phyloP scores from a whole-genome alignment of 2,329 filamentous ascomycete genomes.

The Xylariales sp. region DNA sequence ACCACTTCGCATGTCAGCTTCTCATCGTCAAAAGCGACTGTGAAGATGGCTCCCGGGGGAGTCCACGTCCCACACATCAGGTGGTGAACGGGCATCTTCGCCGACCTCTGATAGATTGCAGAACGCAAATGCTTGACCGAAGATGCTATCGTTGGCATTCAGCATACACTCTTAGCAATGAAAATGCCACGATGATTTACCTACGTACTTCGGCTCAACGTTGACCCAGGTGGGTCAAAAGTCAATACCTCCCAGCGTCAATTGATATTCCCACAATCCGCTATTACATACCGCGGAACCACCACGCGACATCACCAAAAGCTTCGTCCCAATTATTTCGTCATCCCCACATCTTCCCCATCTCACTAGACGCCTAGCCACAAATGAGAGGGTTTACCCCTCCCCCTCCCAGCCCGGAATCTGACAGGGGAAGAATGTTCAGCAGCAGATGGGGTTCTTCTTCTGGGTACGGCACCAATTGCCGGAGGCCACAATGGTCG shows the following conservation, averaged over 20 bases:
- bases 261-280: background rate
- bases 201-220: background rate
- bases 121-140: conserved; percentile 1
- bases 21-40: conserved; percentile 82
- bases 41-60: conserved; percentile 84
- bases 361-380: background rate
- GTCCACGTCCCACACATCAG: conserved; percentile 93
- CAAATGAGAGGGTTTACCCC: background rate
- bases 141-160: conserved; percentile 3
- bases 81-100: conserved; percentile 72
- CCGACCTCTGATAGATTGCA: conserved; percentile 18
- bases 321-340: background rate
- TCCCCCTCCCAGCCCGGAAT: conserved; percentile 6
- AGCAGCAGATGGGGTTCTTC: too few species aligned
- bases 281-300: background rate
- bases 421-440: conserved; percentile 4
- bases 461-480: background rate
- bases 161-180: background rate
- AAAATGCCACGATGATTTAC: background rate
- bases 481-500: background rate
- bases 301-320: background rate
- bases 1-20: conserved; percentile 67
- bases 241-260: background rate
- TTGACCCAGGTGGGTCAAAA: background rate
- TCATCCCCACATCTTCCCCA: background rate